Evolutionary conservation across 495 filamentous ascomycete species (phyloP).

Genomic region (Penicillium steckii): DNA sequence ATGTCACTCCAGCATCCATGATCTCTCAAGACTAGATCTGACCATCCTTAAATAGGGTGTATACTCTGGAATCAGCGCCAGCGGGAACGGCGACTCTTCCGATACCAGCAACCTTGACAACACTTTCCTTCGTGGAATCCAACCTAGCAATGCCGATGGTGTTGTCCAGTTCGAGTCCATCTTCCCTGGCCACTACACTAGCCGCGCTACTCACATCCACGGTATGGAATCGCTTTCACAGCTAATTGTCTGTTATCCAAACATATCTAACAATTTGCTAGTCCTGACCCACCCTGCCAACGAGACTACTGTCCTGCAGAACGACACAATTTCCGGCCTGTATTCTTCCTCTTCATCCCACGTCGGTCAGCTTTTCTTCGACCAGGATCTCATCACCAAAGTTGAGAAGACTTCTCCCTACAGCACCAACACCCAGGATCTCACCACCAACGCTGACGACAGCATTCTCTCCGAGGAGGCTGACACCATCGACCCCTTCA

Average conservation of each 20-base stretch:
- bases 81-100: conserved; percentile 47
- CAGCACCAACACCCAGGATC: conserved; percentile 48
- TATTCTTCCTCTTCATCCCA: conserved; percentile 40
- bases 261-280: neutral
- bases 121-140: conserved; percentile 53
- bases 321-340: conserved; percentile 33
- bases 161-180: conserved; percentile 50
- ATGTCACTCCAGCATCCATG: neutral
- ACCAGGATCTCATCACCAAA: conserved; percentile 47
- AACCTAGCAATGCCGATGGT: conserved; percentile 48
- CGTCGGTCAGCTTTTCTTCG: conserved; percentile 64
- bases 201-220: conserved; percentile 36
- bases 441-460: conserved; percentile 55
- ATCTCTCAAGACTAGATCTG: conserved; percentile 21
- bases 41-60: conserved; percentile 38
- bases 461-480: conserved; percentile 45
- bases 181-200: conserved; percentile 57
- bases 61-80: conserved; percentile 56
- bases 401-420: conserved; percentile 54
- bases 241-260: neutral
- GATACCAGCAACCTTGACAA: conserved; percentile 37
- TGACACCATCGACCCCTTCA: conserved; percentile 54
- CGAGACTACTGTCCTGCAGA: conserved; percentile 27
- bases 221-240: too few species aligned
- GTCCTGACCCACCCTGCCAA: conserved; percentile 39